Evolutionary conservation across 202 grass and related monocot genomes (phyloP).

Genomic region (Digitaria exilis): DNA sequence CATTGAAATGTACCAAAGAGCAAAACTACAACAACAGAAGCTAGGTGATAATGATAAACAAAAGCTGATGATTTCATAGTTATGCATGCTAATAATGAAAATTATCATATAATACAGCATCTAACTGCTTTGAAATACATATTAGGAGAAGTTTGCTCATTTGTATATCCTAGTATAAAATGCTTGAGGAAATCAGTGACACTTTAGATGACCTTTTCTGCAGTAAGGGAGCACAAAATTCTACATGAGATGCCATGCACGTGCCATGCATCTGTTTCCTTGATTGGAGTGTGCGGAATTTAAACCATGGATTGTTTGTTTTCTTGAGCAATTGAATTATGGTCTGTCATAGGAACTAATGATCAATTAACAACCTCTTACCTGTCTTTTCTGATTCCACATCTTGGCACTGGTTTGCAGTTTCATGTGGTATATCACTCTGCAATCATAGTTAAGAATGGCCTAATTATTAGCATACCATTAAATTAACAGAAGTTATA

Average conservation of each 20-base stretch:
- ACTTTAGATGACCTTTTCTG: not conserved
- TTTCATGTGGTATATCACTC: slow-evolving; percentile 32
- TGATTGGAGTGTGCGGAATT: not conserved
- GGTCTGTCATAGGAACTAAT: not conserved
- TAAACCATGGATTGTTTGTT: not conserved
- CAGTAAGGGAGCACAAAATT: slow-evolving; percentile 3
- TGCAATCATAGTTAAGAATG: slow-evolving; percentile 39
- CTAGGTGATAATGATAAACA: not conserved
- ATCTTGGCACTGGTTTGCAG: slow-evolving; percentile 30
- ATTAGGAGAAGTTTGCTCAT: not conserved
- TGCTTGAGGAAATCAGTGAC: not conserved
- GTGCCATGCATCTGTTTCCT: not conserved
- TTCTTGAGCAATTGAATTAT: not conserved
- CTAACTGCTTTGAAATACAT: not conserved
- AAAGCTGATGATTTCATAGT: slow-evolving; percentile 2
- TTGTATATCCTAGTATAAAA: not conserved
- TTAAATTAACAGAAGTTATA: slow-evolving; percentile 30
- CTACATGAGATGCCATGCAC: not conserved
- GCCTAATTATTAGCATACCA: slow-evolving; percentile 19
- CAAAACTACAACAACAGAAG: slow-evolving; percentile 10
- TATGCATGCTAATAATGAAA: slow-evolving; percentile 21
- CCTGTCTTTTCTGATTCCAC: slow-evolving; percentile 36
- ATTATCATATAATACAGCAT: slow-evolving; percentile 2
- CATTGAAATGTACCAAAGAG: not conserved
- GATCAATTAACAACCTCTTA: slow-evolving; percentile 2